Evolutionary conservation across 768 basidiomycete species (phyloP).

Genomic region (Tylopilus balloui): DNA sequence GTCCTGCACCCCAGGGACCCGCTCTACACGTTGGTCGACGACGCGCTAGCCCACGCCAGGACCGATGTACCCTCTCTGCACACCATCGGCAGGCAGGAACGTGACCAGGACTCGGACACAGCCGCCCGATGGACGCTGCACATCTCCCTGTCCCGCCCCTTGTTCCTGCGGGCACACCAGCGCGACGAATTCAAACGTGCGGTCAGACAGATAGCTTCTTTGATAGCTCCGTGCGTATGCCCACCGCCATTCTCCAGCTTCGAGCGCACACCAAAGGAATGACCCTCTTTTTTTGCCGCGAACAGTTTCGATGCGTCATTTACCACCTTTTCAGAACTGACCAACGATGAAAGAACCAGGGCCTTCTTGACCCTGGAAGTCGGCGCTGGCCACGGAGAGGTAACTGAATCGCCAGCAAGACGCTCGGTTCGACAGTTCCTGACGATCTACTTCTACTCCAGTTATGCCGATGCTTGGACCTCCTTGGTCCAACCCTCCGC

Average conservation of each 20-base stretch:
- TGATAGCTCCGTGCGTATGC: constrained; percentile 45
- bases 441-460: constrained; percentile 32
- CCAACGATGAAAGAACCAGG: constrained; percentile 77
- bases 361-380: constrained; percentile 78
- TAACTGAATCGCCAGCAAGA: constrained; percentile 29
- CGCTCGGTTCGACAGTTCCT: constrained; percentile 4
- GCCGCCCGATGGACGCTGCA: constrained; percentile 51
- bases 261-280: constrained; percentile 2
- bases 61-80: constrained; percentile 44
- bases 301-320: constrained; percentile 71
- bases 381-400: constrained; percentile 80
- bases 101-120: neutral
- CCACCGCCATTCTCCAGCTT: neutral
- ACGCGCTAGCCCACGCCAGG: constrained; percentile 43
- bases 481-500: constrained; percentile 54
- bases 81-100: constrained; percentile 33
- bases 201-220: constrained; percentile 49
- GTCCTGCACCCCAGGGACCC: constrained; percentile 38
- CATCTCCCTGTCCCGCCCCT: constrained; percentile 79
- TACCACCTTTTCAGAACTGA: constrained; percentile 61
- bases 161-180: constrained; percentile 77
- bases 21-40: constrained; percentile 44
- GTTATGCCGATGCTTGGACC: constrained; percentile 54
- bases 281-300: constrained; percentile 9
- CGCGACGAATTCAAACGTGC: constrained; percentile 64